phyloP scores from a whole-genome alignment of 2,329 filamentous ascomycete genomes.

The Chaetomium globosum region DNA sequence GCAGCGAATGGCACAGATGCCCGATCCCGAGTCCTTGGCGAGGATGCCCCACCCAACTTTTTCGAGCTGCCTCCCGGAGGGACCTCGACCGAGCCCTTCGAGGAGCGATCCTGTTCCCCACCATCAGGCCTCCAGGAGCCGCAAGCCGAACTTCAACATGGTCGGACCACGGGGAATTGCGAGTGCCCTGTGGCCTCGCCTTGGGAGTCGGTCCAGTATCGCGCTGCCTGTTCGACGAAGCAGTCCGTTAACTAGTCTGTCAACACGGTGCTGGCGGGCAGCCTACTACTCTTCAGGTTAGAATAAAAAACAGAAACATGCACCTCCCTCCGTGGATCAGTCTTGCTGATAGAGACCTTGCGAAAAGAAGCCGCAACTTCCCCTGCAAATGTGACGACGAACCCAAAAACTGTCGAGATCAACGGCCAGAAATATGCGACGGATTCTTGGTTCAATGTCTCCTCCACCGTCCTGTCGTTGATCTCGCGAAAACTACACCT shows the following conservation, averaged over 20 bases:
- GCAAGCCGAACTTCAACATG: constrained; percentile 24
- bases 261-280: constrained; percentile 25
- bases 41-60: constrained; percentile 22
- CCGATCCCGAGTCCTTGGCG: constrained; percentile 20
- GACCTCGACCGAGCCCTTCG: neutral
- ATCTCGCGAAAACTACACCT: constrained; percentile 82
- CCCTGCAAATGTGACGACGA: constrained; percentile 21
- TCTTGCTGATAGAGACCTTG: constrained; percentile 18
- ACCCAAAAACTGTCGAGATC: constrained; percentile 52
- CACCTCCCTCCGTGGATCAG: neutral
- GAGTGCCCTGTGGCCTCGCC: constrained; percentile 24
- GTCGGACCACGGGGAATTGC: constrained; percentile 27
- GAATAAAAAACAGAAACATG: constrained; percentile 14
- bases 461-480: constrained; percentile 71
- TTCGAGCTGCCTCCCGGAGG: constrained; percentile 18
- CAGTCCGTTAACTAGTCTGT: constrained; percentile 17
- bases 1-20: constrained; percentile 23
- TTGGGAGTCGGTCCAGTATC: constrained; percentile 13
- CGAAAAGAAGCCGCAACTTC: constrained; percentile 24
- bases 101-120: constrained; percentile 26
- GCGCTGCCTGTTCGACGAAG: constrained; percentile 18
- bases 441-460: constrained; percentile 85
- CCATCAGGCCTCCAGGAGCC: constrained; percentile 17
- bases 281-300: constrained; percentile 38
- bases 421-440: constrained; percentile 65